Evolutionary conservation across 306 rosid genomes (phyloP).

Genomic region (Acacia acuminata): DNA sequence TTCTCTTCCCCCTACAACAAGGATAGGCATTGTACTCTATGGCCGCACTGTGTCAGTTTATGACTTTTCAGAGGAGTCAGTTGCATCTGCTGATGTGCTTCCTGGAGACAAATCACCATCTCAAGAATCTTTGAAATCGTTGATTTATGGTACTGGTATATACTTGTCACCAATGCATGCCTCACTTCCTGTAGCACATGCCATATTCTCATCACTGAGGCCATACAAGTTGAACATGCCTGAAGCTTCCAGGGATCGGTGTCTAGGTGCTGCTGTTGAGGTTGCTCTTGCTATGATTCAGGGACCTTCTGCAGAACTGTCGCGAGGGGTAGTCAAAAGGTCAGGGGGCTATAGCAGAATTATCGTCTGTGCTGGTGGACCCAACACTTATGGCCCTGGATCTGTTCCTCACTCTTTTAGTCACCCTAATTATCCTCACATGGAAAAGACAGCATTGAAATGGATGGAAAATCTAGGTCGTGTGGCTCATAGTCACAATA

Average conservation of each 20-base stretch:
- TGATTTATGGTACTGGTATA: conserved; percentile 92
- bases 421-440: conserved; percentile 91
- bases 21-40: conserved; percentile 82
- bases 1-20: conserved; percentile 82
- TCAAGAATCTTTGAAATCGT: conserved; percentile 69
- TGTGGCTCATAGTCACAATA: conserved; percentile 78
- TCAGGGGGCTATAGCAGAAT: conserved; percentile 88
- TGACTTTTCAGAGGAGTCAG: conserved; percentile 83
- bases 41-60: conserved; percentile 92
- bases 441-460: conserved; percentile 89
- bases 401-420: conserved; percentile 88
- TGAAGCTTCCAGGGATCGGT: conserved; percentile 94
- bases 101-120: conserved; percentile 86
- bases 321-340: conserved; percentile 87
- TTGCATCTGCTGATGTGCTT: conserved; percentile 98
- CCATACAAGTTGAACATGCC: conserved; percentile 74
- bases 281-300: conserved; percentile 93
- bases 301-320: conserved; percentile 94
- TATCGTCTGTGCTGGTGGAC: conserved; percentile 96
- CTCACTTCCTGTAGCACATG: conserved; percentile 86
- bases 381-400: conserved; percentile 94
- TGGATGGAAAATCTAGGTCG: conserved; percentile 94
- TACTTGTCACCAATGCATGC: conserved; percentile 96
- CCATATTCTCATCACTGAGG: conserved; percentile 86
- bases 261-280: conserved; percentile 94